Percentiles rank a stretch among this genome's conserved stretches.
These are phyloP conservation scores for Microglena sp. DNA, from an alignment of 139 green algal species.

Conservation along the genomic window DNA sequence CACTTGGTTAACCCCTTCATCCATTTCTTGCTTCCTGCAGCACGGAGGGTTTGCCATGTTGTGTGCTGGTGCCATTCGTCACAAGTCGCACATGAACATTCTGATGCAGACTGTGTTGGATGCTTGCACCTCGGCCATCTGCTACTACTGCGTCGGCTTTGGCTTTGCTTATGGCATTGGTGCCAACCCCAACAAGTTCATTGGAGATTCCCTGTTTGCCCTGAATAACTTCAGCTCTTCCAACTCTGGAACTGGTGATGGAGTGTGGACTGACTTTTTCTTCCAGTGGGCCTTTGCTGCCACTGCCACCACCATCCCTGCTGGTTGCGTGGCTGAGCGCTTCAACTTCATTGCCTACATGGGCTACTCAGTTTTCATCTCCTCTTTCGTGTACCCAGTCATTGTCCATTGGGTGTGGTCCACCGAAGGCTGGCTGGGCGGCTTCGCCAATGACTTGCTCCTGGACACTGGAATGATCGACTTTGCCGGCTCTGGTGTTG, in stretches of 20 bases:
- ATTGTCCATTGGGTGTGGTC: slow-evolving; percentile 61
- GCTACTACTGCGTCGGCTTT: slow-evolving; percentile 53
- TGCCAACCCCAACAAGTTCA: not conserved
- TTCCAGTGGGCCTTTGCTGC: slow-evolving; percentile 70
- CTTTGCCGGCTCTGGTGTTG: slow-evolving; percentile 61
- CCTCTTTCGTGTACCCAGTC: slow-evolving; percentile 60
- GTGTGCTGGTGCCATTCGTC: slow-evolving; percentile 68
- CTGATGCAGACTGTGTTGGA: slow-evolving; percentile 79
- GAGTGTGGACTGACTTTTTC: too few species aligned
- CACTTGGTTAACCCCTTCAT: too few species aligned
- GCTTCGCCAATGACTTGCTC: slow-evolving; percentile 10
- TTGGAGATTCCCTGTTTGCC: too few species aligned
- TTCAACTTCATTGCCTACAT: slow-evolving; percentile 59
- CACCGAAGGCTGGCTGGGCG: slow-evolving; percentile 43
- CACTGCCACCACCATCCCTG: slow-evolving; percentile 57
- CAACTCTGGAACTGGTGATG: too few species aligned
- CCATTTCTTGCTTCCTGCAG: too few species aligned
- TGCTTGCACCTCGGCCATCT: slow-evolving; percentile 50
- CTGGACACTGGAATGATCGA: slow-evolving; percentile 62
- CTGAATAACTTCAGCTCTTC: too few species aligned
- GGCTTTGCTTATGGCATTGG: too few species aligned
- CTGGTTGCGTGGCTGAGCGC: slow-evolving; percentile 60
- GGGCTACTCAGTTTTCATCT: slow-evolving; percentile 50
- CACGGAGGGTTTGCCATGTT: too few species aligned
- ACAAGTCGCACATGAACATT: slow-evolving; percentile 87